phyloP scores from a whole-genome alignment of 2,329 filamentous ascomycete species.

The Calycina marina region DNA sequence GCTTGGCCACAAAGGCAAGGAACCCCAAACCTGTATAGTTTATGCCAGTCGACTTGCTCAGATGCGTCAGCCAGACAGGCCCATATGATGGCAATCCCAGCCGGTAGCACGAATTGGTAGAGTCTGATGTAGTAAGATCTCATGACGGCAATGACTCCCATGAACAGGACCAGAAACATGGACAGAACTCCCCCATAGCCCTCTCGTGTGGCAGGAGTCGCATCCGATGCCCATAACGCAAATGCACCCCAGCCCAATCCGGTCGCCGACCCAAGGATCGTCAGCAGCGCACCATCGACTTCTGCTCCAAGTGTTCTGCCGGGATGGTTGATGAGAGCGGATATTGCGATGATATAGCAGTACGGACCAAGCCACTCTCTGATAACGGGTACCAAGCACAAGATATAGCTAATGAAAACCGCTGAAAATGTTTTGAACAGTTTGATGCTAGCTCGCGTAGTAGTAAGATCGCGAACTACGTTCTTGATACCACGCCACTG shows the following conservation, averaged over 20 bases:
- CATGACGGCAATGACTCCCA: slow-evolving; percentile 34
- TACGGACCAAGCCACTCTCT: slow-evolving; percentile 37
- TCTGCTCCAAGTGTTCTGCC: slow-evolving; percentile 41
- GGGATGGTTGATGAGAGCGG: slow-evolving; percentile 42
- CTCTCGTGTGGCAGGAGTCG: slow-evolving; percentile 28
- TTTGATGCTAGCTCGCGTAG: slow-evolving; percentile 35
- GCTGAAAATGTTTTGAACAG: slow-evolving; percentile 38
- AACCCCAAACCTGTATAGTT: slow-evolving; percentile 36
- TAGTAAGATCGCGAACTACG: slow-evolving; percentile 28
- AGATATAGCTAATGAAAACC: slow-evolving; percentile 39
- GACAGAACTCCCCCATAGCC: slow-evolving; percentile 42
- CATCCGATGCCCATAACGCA: slow-evolving; percentile 38
- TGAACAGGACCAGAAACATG: slow-evolving; percentile 37
- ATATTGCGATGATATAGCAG: slow-evolving; percentile 40
- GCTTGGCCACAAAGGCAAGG: slow-evolving; percentile 41
- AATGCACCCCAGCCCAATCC: slow-evolving; percentile 41
- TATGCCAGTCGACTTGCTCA: slow-evolving; percentile 31
- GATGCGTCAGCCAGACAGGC: slow-evolving; percentile 36
- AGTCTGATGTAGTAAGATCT: slow-evolving; percentile 40
- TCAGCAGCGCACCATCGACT: slow-evolving; percentile 38
- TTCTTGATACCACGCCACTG: slow-evolving; percentile 31
- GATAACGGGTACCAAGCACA: slow-evolving; percentile 36
- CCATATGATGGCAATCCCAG: slow-evolving; percentile 40
- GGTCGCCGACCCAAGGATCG: slow-evolving; percentile 35
- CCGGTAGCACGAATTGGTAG: slow-evolving; percentile 39